These are phyloP conservation scores for Ophiostoma sp. DNA, from an alignment of 2,329 filamentous ascomycete genomes.

Conservation along the genomic window DNA sequence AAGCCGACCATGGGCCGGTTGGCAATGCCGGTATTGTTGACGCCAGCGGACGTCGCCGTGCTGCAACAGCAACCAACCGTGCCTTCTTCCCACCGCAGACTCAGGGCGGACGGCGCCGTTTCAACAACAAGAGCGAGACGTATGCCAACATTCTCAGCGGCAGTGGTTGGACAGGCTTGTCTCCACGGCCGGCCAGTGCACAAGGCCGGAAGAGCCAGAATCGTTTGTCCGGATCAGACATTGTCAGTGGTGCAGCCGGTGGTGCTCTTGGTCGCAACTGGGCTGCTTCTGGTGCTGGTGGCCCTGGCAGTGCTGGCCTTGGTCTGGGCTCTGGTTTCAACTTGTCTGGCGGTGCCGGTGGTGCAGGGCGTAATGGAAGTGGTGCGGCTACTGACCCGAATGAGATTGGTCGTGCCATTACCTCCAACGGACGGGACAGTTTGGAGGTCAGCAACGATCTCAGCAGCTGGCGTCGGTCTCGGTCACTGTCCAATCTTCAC, in stretches of 20 bases:
- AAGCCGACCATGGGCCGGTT: constrained; percentile 43
- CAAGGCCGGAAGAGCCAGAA: constrained; percentile 51
- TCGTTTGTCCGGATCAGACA: constrained; percentile 30
- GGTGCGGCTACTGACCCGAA: constrained; percentile 36
- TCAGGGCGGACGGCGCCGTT: constrained; percentile 34
- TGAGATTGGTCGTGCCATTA: constrained; percentile 64
- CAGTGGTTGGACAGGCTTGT: constrained; percentile 53
- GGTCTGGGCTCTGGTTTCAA: background rate
- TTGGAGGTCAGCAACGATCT: constrained; percentile 30
- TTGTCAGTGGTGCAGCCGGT: background rate
- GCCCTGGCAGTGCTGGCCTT: background rate
- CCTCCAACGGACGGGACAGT: constrained; percentile 47
- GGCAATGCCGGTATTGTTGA: constrained; percentile 19
- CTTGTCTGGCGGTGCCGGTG: constrained; percentile 23
- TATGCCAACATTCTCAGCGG: constrained; percentile 35
- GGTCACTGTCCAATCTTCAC: constrained; percentile 59
- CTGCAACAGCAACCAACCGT: constrained; percentile 42
- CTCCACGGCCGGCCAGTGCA: constrained; percentile 61
- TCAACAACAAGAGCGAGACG: constrained; percentile 20
- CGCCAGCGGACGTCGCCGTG: constrained; percentile 38
- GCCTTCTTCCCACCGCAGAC: constrained; percentile 39
- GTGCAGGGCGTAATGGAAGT: constrained; percentile 27
- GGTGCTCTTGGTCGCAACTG: background rate
- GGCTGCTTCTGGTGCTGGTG: background rate
- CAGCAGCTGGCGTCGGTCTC: constrained; percentile 55